Conservation (phyloP, 2,329 filamentous ascomycete genomes). For the Alternaria triticimaculans region DNA sequence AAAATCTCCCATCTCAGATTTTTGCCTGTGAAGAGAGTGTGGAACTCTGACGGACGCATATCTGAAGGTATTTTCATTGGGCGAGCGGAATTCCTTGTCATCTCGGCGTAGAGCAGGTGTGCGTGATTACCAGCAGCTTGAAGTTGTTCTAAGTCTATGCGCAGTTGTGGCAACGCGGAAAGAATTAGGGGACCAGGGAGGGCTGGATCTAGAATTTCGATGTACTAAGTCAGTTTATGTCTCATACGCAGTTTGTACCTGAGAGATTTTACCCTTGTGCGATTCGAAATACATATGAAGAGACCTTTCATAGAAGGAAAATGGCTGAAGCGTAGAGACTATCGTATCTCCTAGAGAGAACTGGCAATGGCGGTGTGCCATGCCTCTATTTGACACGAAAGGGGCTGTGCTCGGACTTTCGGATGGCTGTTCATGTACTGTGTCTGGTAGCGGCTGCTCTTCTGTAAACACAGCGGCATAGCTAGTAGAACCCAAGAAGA, state of each 20-base stretch:
- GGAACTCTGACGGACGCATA: constrained; percentile 42
- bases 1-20: constrained; percentile 46
- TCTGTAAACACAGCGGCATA: constrained; percentile 46
- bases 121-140: constrained; percentile 21
- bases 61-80: constrained; percentile 40
- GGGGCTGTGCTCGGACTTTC: constrained; percentile 32
- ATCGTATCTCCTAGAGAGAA: constrained; percentile 35
- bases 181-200: constrained; percentile 39
- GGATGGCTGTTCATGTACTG: constrained; percentile 39
- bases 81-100: constrained; percentile 40
- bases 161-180: constrained; percentile 41
- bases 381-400: constrained; percentile 21
- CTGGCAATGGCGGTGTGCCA: constrained; percentile 39
- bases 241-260: neutral
- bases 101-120: constrained; percentile 35
- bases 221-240: neutral
- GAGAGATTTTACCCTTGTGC: constrained; percentile 17
- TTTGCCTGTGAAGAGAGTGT: constrained; percentile 42
- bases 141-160: constrained; percentile 38
- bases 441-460: constrained; percentile 37
- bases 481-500: constrained; percentile 46
- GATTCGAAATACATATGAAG: constrained; percentile 36
- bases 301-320: constrained; percentile 38
- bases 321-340: constrained; percentile 38
- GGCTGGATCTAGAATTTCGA: constrained; percentile 15